Evolutionary conservation across 23 red algal species (phyloP).

Genomic region (Gracilaria domingensis): DNA sequence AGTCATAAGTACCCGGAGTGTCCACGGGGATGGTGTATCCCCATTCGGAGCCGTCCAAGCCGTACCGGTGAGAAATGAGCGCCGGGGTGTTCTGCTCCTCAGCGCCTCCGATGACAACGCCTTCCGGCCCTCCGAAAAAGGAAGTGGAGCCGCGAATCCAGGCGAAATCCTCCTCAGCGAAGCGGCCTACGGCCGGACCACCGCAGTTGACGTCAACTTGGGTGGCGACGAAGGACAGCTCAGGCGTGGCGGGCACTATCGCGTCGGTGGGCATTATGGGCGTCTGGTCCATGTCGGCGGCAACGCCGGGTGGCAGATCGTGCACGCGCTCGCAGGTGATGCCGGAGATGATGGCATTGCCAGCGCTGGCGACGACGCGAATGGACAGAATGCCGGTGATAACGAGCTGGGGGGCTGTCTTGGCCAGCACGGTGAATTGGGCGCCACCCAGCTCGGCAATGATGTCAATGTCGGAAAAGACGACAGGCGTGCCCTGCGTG

Average conservation of each 20-base stretch:
- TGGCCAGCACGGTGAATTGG: conserved; percentile 59
- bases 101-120: conserved; percentile 48
- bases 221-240: background rate
- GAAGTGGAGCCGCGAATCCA: conserved; percentile 56
- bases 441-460: conserved; percentile 28
- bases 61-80: conserved; percentile 55
- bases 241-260: background rate
- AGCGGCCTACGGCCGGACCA: conserved; percentile 45
- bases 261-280: background rate
- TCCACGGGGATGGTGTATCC: conserved; percentile 47
- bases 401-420: conserved; percentile 35
- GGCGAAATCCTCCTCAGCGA: conserved; percentile 21
- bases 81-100: conserved; percentile 40
- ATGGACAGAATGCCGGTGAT: conserved; percentile 46
- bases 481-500: background rate
- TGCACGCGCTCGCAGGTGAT: conserved; percentile 51
- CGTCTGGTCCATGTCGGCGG: conserved; percentile 1
- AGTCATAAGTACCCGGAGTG: conserved; percentile 38
- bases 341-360: conserved; percentile 53
- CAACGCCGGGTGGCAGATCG: conserved; percentile 31
- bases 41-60: conserved; percentile 18
- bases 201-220: conserved; percentile 48
- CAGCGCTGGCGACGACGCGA: conserved; percentile 17
- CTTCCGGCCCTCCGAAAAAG: conserved; percentile 22
- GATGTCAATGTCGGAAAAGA: conserved; percentile 49